Conservation (phyloP, 75 land plant species). For the Larix kaempferi region DNA sequence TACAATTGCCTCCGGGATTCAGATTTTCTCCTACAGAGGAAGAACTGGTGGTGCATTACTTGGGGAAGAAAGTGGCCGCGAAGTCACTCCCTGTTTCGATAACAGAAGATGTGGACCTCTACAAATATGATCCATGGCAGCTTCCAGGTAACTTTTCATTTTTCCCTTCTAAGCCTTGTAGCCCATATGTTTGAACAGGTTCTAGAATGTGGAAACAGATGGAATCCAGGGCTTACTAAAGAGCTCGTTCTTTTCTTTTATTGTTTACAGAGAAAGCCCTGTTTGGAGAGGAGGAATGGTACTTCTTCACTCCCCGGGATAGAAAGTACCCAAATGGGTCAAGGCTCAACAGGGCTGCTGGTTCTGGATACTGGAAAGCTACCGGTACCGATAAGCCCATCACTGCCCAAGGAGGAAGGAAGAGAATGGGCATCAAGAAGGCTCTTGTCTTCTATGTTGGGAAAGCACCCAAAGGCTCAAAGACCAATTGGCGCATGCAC, state of each 20-base stretch:
- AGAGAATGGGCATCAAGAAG: conserved; percentile 7
- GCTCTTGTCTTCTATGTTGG: conserved; percentile 17
- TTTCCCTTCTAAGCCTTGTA: too few relatives aligned
- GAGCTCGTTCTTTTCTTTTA: not conserved
- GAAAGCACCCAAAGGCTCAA: conserved; percentile 11
- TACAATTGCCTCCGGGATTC: conserved; percentile 31
- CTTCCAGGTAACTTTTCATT: conserved; percentile 11
- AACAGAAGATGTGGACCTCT: conserved; percentile 32
- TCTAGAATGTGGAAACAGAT: not conserved
- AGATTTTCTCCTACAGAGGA: conserved; percentile 31
- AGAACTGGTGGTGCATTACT: conserved; percentile 27
- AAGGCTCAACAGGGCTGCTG: conserved; percentile 14
- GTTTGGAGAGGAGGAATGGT: conserved; percentile 9
- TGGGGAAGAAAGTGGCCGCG: conserved; percentile 15
- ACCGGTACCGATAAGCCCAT: conserved; percentile 16
- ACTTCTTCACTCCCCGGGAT: conserved; percentile 13
- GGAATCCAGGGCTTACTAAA: not conserved
- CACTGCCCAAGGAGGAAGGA: not conserved
- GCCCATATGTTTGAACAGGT: too few relatives aligned
- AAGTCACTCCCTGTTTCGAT: conserved; percentile 22
- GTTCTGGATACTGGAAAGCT: conserved; percentile 15
- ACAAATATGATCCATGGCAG: conserved; percentile 25
- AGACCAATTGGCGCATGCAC: conserved; percentile 16
- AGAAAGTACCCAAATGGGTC: conserved; percentile 13
- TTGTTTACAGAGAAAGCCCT: not conserved